Evolutionary conservation across 2,329 filamentous ascomycete genomes (phyloP).

Genomic region (Penicillium sp.): DNA sequence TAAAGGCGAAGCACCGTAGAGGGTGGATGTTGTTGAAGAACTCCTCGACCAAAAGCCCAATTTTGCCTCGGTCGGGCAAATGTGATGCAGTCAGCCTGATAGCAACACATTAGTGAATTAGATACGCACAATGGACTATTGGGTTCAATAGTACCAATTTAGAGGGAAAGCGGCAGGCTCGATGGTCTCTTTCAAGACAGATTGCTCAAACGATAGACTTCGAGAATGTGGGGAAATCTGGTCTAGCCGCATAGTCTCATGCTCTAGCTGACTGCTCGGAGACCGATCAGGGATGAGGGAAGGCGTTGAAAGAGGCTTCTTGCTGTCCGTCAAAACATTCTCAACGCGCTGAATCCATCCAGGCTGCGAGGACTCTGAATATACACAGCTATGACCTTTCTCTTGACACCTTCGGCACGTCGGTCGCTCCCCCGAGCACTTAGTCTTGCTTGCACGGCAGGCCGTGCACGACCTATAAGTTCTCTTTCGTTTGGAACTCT

Average conservation of each 20-base stretch:
- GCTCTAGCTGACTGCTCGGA: not conserved
- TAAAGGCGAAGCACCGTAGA: constrained; percentile 22
- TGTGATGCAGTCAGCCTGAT: constrained; percentile 11
- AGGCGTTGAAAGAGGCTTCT: not conserved
- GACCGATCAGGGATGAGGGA: not conserved
- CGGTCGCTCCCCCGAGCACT: constrained; percentile 22
- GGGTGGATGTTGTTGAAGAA: constrained; percentile 25
- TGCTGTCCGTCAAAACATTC: not conserved
- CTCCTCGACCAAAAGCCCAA: constrained; percentile 17
- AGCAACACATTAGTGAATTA: not conserved
- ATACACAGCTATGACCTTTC: constrained; percentile 11
- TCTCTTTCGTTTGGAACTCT: constrained; percentile 12
- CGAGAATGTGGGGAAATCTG: not conserved
- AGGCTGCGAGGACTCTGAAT: constrained; percentile 20
- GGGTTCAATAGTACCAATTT: constrained; percentile 8
- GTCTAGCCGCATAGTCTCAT: not conserved
- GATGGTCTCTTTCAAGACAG: not conserved
- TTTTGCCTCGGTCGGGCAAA: constrained; percentile 9
- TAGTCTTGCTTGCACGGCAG: constrained; percentile 22
- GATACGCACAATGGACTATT: not conserved
- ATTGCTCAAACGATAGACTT: not conserved
- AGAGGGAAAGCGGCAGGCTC: constrained; percentile 3
- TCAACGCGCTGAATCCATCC: constrained; percentile 19
- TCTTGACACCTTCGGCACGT: constrained; percentile 16
- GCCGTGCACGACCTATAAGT: constrained; percentile 20